Evolutionary conservation across 2,329 filamentous ascomycete genomes (phyloP).

Genomic region (Phaeosphaeria sp.): DNA sequence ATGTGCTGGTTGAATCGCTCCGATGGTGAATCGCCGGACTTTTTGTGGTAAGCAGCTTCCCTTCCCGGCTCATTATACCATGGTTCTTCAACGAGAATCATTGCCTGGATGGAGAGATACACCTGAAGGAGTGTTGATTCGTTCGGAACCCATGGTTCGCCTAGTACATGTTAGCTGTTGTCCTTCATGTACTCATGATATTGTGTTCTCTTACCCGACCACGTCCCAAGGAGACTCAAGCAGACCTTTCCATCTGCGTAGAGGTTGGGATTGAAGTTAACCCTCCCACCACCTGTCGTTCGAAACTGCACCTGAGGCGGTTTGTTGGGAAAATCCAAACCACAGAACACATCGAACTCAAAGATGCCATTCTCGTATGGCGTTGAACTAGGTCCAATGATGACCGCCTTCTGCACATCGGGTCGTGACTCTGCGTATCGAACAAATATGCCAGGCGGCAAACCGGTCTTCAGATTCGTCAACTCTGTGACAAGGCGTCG

Average conservation of each 20-base stretch:
- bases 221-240: slow-evolving; percentile 37
- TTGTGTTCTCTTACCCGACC: slow-evolving; percentile 41
- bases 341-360: slow-evolving; percentile 62
- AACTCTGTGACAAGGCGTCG: slow-evolving; percentile 54
- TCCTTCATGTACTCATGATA: not conserved
- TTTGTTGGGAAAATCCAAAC: slow-evolving; percentile 49
- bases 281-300: slow-evolving; percentile 53
- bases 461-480: slow-evolving; percentile 52
- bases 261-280: slow-evolving; percentile 61
- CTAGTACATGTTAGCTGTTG: slow-evolving; percentile 2
- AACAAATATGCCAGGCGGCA: slow-evolving; percentile 62
- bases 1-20: slow-evolving; percentile 36
- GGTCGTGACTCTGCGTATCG: slow-evolving; percentile 54
- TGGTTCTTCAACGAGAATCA: slow-evolving; percentile 63
- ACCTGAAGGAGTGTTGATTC: slow-evolving; percentile 61
- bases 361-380: slow-evolving; percentile 64
- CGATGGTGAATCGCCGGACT: slow-evolving; percentile 8
- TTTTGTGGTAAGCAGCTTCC: slow-evolving; percentile 18
- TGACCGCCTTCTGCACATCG: slow-evolving; percentile 60
- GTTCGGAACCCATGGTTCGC: slow-evolving; percentile 54
- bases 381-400: slow-evolving; percentile 58
- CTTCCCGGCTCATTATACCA: slow-evolving; percentile 62
- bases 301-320: slow-evolving; percentile 55
- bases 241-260: slow-evolving; percentile 55
- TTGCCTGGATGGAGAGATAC: slow-evolving; percentile 63